A percentile compares a stretch with the other conserved stretches of the same genome.
Evolutionary conservation across 176 grass and related monocot genomes (phyloP).

Genomic region (Rhipidocladum racemiflorum): DNA sequence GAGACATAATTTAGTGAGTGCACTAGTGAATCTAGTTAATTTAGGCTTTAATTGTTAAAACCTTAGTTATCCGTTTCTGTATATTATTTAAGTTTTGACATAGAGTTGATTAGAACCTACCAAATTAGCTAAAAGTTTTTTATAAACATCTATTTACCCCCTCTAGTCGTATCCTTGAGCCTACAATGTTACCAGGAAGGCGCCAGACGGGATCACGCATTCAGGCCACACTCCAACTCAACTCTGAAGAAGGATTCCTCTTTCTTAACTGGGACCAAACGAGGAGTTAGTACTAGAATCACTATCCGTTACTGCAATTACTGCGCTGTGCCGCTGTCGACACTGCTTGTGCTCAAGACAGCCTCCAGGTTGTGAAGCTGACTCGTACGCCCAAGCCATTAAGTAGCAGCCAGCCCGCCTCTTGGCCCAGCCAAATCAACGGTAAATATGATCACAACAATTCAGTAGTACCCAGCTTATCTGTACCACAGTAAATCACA

Average conservation of each 20-base stretch:
- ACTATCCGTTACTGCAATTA: conserved; percentile 36
- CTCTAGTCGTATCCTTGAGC: too few relatives aligned
- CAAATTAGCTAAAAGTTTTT: too few relatives aligned
- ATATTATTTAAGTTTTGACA: too few relatives aligned
- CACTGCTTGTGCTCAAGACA: neutral
- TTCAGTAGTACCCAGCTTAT: neutral
- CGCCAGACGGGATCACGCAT: neutral
- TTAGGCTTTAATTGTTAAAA: too few relatives aligned
- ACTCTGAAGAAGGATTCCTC: neutral
- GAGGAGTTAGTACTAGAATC: neutral
- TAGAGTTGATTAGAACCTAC: too few relatives aligned
- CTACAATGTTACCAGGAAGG: too few relatives aligned
- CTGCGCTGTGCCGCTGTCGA: conserved; percentile 10
- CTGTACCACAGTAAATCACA: neutral
- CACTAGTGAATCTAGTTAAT: too few relatives aligned
- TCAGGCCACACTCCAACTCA: neutral
- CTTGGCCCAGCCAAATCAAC: neutral
- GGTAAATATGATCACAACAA: neutral
- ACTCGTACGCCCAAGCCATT: conserved; percentile 11
- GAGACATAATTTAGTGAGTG: too few relatives aligned
- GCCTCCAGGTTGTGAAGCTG: neutral
- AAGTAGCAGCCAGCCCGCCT: neutral
- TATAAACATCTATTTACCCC: too few relatives aligned
- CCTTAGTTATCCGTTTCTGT: too few relatives aligned
- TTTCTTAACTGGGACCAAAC: neutral